Percentiles rank a stretch among this genome's conserved stretches.
Conservation (phyloP, 345 rosid genomes). For the Hypericum androsaemum region DNA sequence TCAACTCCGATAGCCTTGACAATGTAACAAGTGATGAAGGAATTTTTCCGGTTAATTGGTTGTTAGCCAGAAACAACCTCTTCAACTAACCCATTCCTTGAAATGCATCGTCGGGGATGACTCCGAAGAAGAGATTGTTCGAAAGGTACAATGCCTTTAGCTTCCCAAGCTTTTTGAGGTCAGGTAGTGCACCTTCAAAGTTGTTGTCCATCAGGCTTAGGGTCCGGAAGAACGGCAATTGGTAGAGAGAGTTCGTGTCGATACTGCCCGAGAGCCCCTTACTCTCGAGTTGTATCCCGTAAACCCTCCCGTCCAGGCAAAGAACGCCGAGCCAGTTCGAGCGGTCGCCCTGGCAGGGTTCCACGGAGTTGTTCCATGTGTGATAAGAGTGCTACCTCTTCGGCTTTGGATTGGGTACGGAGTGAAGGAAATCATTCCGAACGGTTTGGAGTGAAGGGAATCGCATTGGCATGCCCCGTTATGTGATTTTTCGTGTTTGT, state of each 20-base stretch:
- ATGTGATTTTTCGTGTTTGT: too few relatives aligned
- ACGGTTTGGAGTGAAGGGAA: too few relatives aligned
- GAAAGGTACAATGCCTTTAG: slow-evolving; percentile 54
- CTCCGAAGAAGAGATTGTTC: slow-evolving; percentile 46
- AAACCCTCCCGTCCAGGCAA: slow-evolving; percentile 29
- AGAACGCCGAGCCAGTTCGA: slow-evolving; percentile 57
- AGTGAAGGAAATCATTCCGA: too few relatives aligned
- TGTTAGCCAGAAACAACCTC: slow-evolving; percentile 50
- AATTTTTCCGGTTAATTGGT: slow-evolving; percentile 40
- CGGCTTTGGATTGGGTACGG: too few relatives aligned
- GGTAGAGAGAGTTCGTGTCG: slow-evolving; percentile 29
- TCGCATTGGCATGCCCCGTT: too few relatives aligned
- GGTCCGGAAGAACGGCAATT: slow-evolving; percentile 36
- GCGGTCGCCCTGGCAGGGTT: slow-evolving; percentile 29
- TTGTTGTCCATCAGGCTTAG: slow-evolving; percentile 63
- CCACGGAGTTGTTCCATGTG: slow-evolving; percentile 33
- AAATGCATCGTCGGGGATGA: slow-evolving; percentile 47
- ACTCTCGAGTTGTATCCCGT: slow-evolving; percentile 62
- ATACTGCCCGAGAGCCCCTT: slow-evolving; percentile 41
- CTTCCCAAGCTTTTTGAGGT: slow-evolving; percentile 31
- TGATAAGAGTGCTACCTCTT: too few relatives aligned
- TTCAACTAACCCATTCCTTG: slow-evolving; percentile 44
- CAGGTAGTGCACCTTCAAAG: slow-evolving; percentile 45
- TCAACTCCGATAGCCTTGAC: slow-evolving; percentile 49
- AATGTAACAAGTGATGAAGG: slow-evolving; percentile 43